Percentiles rank a stretch among this genome's conserved stretches.
phyloP scores from a whole-genome alignment of 495 filamentous ascomycete genomes.

The Podospora fimiseda region DNA sequence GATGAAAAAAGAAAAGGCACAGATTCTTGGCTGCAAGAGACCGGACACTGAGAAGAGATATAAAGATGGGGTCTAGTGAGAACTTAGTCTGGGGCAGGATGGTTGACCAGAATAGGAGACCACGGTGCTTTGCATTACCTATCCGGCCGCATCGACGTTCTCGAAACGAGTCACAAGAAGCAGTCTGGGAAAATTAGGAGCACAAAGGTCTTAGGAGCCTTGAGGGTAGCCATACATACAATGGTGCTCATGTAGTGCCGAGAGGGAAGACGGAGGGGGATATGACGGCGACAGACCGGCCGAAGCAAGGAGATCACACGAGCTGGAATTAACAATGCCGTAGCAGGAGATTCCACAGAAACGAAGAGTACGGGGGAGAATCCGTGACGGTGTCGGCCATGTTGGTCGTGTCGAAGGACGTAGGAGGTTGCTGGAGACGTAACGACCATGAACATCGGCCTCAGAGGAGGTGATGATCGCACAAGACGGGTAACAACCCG shows the following conservation, averaged over 20 bases:
- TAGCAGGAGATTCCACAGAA: neutral
- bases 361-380: neutral
- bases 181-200: neutral
- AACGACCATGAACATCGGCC: neutral
- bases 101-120: neutral
- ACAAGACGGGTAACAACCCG: neutral
- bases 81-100: neutral
- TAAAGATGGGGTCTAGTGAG: slow-evolving; percentile 5
- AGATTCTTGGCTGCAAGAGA: neutral
- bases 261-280: neutral
- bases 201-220: neutral
- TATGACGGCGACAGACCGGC: neutral
- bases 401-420: neutral
- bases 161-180: neutral
- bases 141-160: neutral
- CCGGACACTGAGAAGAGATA: neutral
- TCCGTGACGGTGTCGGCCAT: slow-evolving; percentile 1
- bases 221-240: neutral
- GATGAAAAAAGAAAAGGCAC: neutral
- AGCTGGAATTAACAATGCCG: neutral
- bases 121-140: neutral
- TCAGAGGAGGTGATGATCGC: neutral
- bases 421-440: neutral
- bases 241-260: neutral
- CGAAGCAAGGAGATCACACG: slow-evolving; percentile 8